Conservation (phyloP, 805 yeast genomes). For the Ogataea nakhonphanomensis region DNA sequence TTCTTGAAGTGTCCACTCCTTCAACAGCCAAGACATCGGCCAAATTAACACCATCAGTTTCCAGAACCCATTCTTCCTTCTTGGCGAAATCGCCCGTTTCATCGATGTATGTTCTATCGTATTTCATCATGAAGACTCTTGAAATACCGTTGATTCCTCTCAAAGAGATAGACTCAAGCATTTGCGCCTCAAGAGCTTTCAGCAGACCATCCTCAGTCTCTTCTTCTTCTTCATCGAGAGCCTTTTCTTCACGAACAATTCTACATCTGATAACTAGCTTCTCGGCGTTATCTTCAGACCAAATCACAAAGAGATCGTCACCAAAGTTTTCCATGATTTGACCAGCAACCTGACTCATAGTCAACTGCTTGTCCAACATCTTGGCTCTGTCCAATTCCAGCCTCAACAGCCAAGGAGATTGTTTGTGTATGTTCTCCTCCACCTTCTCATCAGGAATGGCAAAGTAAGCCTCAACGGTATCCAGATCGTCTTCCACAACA, state of each 20-base stretch:
- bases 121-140: constrained; percentile 88
- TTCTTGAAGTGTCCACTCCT: constrained; percentile 88
- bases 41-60: constrained; percentile 96
- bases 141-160: constrained; percentile 95
- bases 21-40: constrained; percentile 93
- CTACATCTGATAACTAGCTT: constrained; percentile 96
- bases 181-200: constrained; percentile 91
- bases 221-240: constrained; percentile 88
- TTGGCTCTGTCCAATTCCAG: constrained; percentile 97
- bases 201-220: constrained; percentile 96
- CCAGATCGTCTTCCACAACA: constrained; percentile 94
- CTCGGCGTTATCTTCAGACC: constrained; percentile 99
- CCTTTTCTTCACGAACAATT: constrained; percentile 94
- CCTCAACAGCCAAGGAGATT: constrained; percentile 97
- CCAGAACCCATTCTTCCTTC: constrained; percentile 96
- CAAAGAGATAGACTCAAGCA: constrained; percentile 90
- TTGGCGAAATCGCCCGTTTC: constrained; percentile 83
- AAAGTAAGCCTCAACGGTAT: constrained; percentile 95
- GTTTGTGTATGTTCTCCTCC: constrained; percentile 88
- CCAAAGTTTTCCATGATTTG: constrained; percentile 90
- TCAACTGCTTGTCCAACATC: constrained; percentile 95
- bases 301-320: constrained; percentile 92
- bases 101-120: constrained; percentile 68
- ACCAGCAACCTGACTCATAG: constrained; percentile 98
- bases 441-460: constrained; percentile 98